These are phyloP conservation scores for Apocynum venetum DNA, from an alignment of 257 asterid species.

Conservation along the genomic window DNA sequence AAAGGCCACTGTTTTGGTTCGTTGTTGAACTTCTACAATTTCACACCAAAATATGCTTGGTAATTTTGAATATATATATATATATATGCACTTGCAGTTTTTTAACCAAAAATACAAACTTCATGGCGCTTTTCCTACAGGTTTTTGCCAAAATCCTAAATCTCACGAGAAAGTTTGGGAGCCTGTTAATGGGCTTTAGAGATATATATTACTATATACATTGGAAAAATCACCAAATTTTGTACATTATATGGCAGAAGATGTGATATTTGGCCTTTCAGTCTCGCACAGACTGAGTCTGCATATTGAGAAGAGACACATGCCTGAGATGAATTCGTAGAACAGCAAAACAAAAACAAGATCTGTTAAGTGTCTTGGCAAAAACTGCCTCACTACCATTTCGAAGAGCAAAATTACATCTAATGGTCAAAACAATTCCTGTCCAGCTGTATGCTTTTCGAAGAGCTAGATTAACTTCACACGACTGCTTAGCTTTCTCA, in stretches of 20 bases:
- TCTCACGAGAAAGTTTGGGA: background rate
- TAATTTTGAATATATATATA: too few species aligned
- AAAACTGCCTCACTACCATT: too few species aligned
- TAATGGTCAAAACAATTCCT: background rate
- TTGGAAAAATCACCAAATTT: background rate
- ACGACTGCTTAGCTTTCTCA: background rate
- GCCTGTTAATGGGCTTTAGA: too few species aligned
- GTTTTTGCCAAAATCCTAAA: background rate
- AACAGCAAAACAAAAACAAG: too few species aligned
- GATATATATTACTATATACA: too few species aligned
- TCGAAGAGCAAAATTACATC: too few species aligned
- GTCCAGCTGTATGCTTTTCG: background rate
- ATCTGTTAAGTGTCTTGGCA: too few species aligned
- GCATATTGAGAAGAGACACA: too few species aligned
- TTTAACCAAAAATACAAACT: background rate
- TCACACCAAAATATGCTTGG: too few species aligned
- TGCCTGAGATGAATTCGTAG: too few species aligned
- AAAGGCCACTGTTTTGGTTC: background rate
- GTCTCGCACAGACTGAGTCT: too few species aligned
- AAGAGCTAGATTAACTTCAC: background rate
- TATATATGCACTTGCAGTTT: too few species aligned
- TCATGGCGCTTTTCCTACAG: background rate
- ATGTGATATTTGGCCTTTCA: background rate
- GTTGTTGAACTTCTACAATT: background rate
- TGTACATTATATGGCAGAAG: constrained; percentile 19